Evolutionary conservation across 257 asterid genomes (phyloP).

Genomic region (Sherardia arvensis): DNA sequence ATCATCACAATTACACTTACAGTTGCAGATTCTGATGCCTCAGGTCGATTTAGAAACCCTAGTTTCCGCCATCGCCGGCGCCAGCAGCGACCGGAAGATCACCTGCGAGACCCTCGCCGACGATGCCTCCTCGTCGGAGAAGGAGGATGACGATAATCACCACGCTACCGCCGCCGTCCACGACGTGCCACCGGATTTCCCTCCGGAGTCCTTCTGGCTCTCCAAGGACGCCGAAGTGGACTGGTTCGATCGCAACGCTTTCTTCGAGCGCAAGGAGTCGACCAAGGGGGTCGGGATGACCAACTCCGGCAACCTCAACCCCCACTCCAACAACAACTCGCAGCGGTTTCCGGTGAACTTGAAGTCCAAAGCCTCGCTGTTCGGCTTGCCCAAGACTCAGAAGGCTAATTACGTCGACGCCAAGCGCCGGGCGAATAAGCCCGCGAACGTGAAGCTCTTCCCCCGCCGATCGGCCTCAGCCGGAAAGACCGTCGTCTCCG

Average conservation of each 20-base stretch:
- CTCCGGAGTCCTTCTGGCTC: constrained; percentile 87
- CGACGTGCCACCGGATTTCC: constrained; percentile 35
- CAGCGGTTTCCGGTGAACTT: constrained; percentile 40
- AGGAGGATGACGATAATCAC: neutral
- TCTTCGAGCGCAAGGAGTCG: constrained; percentile 68
- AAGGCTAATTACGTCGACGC: constrained; percentile 36
- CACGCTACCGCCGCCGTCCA: constrained; percentile 5
- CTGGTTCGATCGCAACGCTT: constrained; percentile 77
- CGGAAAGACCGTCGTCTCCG: constrained; percentile 26
- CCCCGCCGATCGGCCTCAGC: constrained; percentile 46
- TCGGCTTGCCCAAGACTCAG: constrained; percentile 75
- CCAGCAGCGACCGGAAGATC: constrained; percentile 39
- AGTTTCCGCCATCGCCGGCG: constrained; percentile 45
- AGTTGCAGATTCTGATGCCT: constrained; percentile 30
- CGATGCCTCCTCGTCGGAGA: constrained; percentile 3
- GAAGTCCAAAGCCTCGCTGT: constrained; percentile 48
- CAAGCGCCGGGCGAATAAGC: constrained; percentile 34
- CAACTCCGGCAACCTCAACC: constrained; percentile 22
- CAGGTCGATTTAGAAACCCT: constrained; percentile 47
- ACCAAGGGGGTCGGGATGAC: constrained; percentile 47
- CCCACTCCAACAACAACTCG: constrained; percentile 34
- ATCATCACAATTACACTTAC: neutral
- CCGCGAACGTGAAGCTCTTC: constrained; percentile 39
- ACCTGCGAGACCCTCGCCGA: constrained; percentile 38
- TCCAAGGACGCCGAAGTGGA: constrained; percentile 82